Conservation (phyloP, 73 alveolate genomes). For the Paramecium pentaurelia region DNA sequence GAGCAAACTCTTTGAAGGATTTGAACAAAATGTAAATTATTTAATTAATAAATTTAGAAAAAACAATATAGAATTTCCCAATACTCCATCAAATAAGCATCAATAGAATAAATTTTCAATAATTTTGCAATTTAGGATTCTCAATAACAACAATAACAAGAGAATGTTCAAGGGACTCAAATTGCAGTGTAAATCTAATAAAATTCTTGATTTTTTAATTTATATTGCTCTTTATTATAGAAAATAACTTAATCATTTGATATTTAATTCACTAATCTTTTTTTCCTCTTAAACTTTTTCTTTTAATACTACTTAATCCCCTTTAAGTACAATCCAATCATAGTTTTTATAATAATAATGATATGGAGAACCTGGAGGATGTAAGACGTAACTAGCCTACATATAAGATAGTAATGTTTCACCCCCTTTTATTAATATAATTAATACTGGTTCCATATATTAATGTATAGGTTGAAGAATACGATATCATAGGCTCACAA, state of each 20-base stretch:
- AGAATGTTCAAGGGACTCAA: neutral
- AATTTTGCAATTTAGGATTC: constrained; percentile 59
- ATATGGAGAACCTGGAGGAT: constrained; percentile 4
- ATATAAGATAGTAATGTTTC: neutral
- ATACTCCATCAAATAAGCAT: constrained; percentile 63
- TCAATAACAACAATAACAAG: neutral
- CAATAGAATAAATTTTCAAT: constrained; percentile 66
- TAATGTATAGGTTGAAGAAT: neutral
- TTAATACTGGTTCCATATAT: neutral
- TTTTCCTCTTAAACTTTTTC: neutral
- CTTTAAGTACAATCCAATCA: neutral
- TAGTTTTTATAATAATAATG: neutral
- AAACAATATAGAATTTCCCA: constrained; percentile 35
- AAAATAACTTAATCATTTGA: neutral
- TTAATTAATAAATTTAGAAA: neutral
- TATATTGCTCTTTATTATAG: neutral
- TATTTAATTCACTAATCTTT: neutral
- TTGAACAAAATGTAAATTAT: constrained; percentile 55
- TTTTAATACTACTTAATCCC: neutral
- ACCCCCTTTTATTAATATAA: neutral
- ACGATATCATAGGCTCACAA: neutral
- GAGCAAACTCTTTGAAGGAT: constrained; percentile 51
- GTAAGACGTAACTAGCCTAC: constrained; percentile 24
- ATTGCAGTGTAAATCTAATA: neutral
- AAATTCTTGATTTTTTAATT: neutral